Evolutionary conservation across 345 rosid genomes (phyloP).

Genomic region (Combretum micranthum): DNA sequence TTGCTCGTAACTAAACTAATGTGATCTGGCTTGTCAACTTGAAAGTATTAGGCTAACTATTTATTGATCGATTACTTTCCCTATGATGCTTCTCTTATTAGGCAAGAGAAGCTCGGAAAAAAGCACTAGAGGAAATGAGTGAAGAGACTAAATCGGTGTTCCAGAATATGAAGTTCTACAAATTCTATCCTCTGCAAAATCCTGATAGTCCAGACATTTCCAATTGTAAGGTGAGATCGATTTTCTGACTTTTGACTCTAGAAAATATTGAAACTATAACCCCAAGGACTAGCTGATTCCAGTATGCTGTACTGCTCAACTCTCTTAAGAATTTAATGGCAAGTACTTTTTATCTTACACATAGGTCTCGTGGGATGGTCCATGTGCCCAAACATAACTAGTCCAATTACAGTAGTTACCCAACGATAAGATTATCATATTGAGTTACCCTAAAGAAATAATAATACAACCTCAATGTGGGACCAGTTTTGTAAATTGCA

Average conservation of each 20-base stretch:
- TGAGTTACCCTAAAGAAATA: no score
- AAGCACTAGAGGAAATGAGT: conserved; percentile 72
- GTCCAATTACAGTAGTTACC: no score
- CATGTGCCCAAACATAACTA: no score
- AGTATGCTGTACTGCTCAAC: no score
- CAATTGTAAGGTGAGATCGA: conserved; percentile 47
- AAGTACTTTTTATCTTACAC: no score
- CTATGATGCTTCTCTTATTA: conserved; percentile 19
- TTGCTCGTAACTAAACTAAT: conserved; percentile 3
- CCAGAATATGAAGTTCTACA: conserved; percentile 76
- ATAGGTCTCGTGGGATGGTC: no score
- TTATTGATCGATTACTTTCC: neutral
- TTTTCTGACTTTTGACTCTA: neutral
- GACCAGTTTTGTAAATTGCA: no score
- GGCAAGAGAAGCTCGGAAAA: conserved; percentile 89
- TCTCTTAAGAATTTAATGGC: no score
- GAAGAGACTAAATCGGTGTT: conserved; percentile 60
- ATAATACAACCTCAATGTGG: no score
- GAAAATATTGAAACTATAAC: no score
- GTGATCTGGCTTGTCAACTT: neutral
- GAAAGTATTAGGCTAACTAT: neutral
- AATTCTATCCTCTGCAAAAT: conserved; percentile 77
- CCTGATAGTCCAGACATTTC: conserved; percentile 72
- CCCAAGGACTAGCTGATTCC: no score
- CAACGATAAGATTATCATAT: no score